Conservation (phyloP, 116 monocot genomes). For the Cymodocea nodosa region DNA sequence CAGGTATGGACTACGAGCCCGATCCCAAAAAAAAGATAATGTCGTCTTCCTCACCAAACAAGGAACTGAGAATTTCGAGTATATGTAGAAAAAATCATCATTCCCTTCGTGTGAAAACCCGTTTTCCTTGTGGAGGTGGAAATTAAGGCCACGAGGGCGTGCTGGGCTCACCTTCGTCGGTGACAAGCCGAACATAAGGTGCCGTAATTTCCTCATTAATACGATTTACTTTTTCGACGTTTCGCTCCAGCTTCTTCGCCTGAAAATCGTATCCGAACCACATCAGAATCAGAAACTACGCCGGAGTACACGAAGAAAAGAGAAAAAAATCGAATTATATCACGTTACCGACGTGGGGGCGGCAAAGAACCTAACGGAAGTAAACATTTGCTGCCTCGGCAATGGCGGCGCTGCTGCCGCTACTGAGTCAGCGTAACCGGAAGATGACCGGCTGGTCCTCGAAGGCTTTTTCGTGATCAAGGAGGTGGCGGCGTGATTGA, state of each 20-base stretch:
- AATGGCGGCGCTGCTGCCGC: no score
- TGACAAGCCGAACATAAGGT: slow-evolving; percentile 40
- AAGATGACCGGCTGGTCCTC: not conserved
- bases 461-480: not conserved
- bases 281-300: not conserved
- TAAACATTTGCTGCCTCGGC: not conserved
- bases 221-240: slow-evolving; percentile 16
- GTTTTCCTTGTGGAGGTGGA: not conserved
- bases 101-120: no score
- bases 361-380: slow-evolving; percentile 12
- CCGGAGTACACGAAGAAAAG: not conserved
- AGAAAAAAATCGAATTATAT: not conserved
- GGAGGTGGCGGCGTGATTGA: not conserved
- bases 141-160: not conserved
- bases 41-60: no score
- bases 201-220: slow-evolving; percentile 35
- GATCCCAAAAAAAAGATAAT: no score
- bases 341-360: slow-evolving; percentile 7
- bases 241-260: slow-evolving; percentile 5
- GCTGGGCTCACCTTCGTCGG: slow-evolving; percentile 35
- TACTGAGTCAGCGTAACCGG: not conserved
- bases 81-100: no score
- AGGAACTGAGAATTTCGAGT: no score
- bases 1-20: no score
- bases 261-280: not conserved